phyloP scores from a whole-genome alignment of 2,329 filamentous ascomycete genomes.

The Fusarium kyushuense region DNA sequence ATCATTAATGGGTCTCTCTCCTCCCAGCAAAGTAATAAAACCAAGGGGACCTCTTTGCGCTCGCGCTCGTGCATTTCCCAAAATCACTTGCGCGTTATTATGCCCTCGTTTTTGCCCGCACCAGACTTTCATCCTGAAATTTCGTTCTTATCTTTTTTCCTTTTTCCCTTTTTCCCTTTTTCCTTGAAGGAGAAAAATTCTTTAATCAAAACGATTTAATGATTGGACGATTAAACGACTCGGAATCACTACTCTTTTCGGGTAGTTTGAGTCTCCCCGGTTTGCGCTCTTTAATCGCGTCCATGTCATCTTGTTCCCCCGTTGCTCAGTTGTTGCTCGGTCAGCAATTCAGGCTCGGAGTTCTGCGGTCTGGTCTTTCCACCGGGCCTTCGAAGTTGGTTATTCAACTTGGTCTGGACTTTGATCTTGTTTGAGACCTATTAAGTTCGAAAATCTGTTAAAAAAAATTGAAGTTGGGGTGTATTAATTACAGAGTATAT shows the following conservation, averaged over 20 bases:
- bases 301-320: conserved; percentile 15
- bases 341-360: conserved; percentile 17
- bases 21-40: conserved; percentile 44
- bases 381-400: conserved; percentile 5
- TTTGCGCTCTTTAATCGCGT: conserved; percentile 4
- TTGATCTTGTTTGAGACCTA: neutral
- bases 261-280: conserved; percentile 25
- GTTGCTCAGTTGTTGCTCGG: conserved; percentile 32
- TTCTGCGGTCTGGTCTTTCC: neutral
- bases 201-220: conserved; percentile 21
- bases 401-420: neutral
- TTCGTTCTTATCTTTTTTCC: too few species aligned
- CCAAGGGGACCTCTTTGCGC: conserved; percentile 21
- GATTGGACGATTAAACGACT: conserved; percentile 22
- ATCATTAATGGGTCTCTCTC: conserved; percentile 19
- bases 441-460: neutral
- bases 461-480: too few species aligned
- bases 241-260: conserved; percentile 21
- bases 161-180: conserved; percentile 18
- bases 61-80: conserved; percentile 6
- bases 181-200: neutral
- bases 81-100: conserved; percentile 35
- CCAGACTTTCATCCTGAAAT: too few species aligned
- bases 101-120: conserved; percentile 8
- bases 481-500: neutral